Evolutionary conservation across 106 monocot genomes (phyloP).

Genomic region (Gastrodia elata): DNA sequence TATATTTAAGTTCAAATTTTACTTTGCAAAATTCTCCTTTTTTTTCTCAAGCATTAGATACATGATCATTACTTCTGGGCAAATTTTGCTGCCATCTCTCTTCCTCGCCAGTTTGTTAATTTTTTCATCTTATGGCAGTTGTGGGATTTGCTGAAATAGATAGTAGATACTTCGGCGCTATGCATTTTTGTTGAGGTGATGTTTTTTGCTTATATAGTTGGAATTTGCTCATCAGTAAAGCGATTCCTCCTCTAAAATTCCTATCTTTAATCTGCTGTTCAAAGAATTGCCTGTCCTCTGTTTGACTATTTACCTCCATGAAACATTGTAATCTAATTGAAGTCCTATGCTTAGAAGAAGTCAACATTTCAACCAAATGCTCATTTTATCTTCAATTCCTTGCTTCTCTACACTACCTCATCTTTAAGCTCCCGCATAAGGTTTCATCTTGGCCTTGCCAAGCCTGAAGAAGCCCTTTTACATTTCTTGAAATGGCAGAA

Average conservation of each 20-base stretch:
- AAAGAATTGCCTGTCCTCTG: not conserved
- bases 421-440: conserved; percentile 20
- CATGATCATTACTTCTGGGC: too few relatives aligned
- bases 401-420: not conserved
- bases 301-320: not conserved
- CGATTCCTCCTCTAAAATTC: not conserved
- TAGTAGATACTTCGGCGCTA: too few relatives aligned
- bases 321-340: not conserved
- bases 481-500: conserved; percentile 21
- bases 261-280: not conserved
- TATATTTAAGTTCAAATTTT: too few relatives aligned
- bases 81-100: too few relatives aligned
- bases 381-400: not conserved
- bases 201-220: too few relatives aligned
- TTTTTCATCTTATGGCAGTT: too few relatives aligned
- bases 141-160: too few relatives aligned
- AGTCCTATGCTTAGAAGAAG: conserved; percentile 3
- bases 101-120: too few relatives aligned
- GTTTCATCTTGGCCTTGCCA: conserved; percentile 13
- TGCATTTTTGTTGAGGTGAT: too few relatives aligned
- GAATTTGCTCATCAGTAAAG: too few relatives aligned
- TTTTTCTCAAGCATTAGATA: too few relatives aligned
- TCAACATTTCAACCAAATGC: not conserved
- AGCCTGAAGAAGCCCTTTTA: conserved; percentile 17
- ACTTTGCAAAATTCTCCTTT: too few relatives aligned